Evolutionary conservation across 1,139 yeast genomes (phyloP), one percentile per base, ranked within the genome.

Genomic region (Saccharomycopsis hybrid): DNA sequence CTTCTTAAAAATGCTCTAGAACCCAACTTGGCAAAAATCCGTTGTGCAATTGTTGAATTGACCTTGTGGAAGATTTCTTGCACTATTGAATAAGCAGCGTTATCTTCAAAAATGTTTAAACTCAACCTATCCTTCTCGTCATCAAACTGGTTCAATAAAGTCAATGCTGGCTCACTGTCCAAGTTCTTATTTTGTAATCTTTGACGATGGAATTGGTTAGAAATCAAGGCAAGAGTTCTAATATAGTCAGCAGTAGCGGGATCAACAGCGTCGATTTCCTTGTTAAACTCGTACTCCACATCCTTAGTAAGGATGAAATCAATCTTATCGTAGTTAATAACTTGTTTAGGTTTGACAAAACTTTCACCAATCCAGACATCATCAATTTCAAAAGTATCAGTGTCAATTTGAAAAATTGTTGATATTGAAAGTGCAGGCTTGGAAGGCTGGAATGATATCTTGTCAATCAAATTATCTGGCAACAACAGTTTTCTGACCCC

Each of bases 11-110:
- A 77, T 0, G 97, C 89, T 48, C 72, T 68, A 56, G 85, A 89
- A 1, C 97, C 96, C 47, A 89, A 70, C 3, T 77, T 79, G 2
- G 92, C 81, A 60, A 84, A 85, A 25, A 85, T 70, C 60, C 78
- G 81, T 54, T 88, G 87, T 0, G 97, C 98, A 54, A 92, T 82
- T 0, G 95, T 89, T 43, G 80, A 72, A 66, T 92, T 90, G 4
- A 85, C 95, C 63, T 84, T 87, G 60, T 84, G 82, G 56, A 83
- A 77, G 43, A 92, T 74, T 66, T 92, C 97, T 49, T 80, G 77
- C 44, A 89, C 70, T 47, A 88, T 72, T 52, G 77, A 76, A 48
- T 73, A 72, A 0, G 88, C 80, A 33, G 71, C 65, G 46, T 77
- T 73, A 47, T 78, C 76, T 49, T 83, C 82, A 66, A 85, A 86